These are phyloP conservation scores for Cystobasidium pallidum DNA, from an alignment of 1,284 basidiomycete species.

Conservation along the genomic window DNA sequence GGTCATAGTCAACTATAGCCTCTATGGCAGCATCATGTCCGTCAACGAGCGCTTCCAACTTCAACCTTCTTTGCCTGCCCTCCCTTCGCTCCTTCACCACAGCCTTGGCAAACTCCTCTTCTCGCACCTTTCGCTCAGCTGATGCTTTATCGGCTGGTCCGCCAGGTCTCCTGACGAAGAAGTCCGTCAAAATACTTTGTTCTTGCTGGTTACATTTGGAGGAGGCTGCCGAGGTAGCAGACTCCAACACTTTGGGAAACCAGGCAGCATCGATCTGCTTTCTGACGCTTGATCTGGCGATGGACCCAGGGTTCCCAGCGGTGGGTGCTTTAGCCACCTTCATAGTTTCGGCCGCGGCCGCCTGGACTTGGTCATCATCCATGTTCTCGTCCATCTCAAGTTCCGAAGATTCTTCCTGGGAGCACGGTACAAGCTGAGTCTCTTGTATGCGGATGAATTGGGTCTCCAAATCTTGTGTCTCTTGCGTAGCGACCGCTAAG, in stretches of 20 bases:
- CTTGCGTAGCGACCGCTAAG: slow-evolving; percentile 19
- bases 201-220: slow-evolving; percentile 3
- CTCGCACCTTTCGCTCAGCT: neutral
- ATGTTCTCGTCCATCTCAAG: neutral
- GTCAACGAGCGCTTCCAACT: slow-evolving; percentile 5
- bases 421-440: slow-evolving; percentile 11
- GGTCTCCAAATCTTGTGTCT: slow-evolving; percentile 15
- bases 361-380: neutral
- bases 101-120: slow-evolving; percentile 16
- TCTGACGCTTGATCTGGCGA: neutral
- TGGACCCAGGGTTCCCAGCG: neutral
- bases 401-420: neutral
- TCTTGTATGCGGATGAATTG: slow-evolving; percentile 25
- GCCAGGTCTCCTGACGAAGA: slow-evolving; percentile 15
- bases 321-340: neutral
- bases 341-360: neutral
- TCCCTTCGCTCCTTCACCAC: neutral
- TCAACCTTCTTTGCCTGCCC: slow-evolving; percentile 1
- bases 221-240: neutral
- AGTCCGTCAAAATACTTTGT: slow-evolving; percentile 23
- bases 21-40: slow-evolving; percentile 11
- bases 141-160: slow-evolving; percentile 23
- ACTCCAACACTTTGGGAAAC: neutral
- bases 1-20: neutral
- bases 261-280: slow-evolving; percentile 15